Evolutionary conservation across 129 eudicot genomes (phyloP), one percentile per base, ranked within the genome.

Genomic region (Pulicaria dysenterica): DNA sequence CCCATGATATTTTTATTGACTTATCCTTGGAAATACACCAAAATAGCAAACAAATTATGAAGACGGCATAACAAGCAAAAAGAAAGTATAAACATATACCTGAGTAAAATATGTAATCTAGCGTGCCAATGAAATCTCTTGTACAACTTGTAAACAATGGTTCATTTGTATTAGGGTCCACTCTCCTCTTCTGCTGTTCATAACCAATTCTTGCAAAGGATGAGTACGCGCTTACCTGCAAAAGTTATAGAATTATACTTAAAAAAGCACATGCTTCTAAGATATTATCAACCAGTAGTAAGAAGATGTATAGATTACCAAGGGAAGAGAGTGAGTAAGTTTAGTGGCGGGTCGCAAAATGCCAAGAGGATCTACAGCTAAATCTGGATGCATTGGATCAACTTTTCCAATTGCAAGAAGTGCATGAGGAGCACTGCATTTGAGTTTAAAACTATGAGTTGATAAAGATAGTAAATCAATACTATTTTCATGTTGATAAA

Each of bases 351-450:
- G 93, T 54, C 88, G 82, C 75, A 90, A 66, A 69, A 90, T 87
- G 51, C 86, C 88, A 47, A 89, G 86, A 67, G 96, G 96, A 58
- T 89, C 96, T 36, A 86, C 82, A 19, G 82, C 83, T 69, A 89
- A 82, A 78, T 89, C 96, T 5, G 81, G 93, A 89, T 90, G 96
- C 82, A 77, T 58, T 43, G 88, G 86, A 66, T 87, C 96, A 78
- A 90, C 96, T 83, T 85, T 90, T 40, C 93, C 96, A 74, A 89
- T 82, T 31, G 96, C 96, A 77, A 89, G 92, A 70, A 89, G 93
- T 14, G 92, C 84, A 63, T 89, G 96, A 40, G 96, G 93, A 73
- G 96, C 88, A 84, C 96, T 89, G 86, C 71, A 79, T 36, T 62
- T 19, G 58, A 71, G 44, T 62, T 45, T 16, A 62, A 14, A 47